Percentiles rank a stretch among this genome's conserved stretches.
Conservation (phyloP, 352 stramenopile genomes). For the Globisporangium emineosum region DNA sequence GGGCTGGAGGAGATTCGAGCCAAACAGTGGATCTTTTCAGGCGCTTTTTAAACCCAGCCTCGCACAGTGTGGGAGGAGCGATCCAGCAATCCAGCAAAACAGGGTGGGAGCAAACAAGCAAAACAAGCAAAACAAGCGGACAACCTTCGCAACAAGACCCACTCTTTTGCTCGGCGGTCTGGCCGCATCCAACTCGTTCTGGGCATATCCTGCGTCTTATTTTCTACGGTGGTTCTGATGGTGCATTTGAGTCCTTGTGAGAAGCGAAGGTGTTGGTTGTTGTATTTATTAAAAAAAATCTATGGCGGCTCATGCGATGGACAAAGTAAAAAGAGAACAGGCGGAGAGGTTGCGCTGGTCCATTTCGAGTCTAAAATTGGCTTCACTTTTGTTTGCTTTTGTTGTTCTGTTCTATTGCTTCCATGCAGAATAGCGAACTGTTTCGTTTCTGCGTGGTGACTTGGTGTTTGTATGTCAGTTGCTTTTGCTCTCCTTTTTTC, state of each 20-base stretch:
- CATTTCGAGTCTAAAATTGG: neutral
- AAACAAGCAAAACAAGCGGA: neutral
- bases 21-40: conserved; percentile 3
- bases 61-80: neutral
- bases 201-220: neutral
- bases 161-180: neutral
- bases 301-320: neutral
- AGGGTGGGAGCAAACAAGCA: neutral
- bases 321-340: neutral
- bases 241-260: neutral
- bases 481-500: neutral
- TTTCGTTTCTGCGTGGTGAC: neutral
- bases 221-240: neutral
- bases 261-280: neutral
- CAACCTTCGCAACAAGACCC: neutral
- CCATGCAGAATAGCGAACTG: conserved; percentile 1
- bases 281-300: neutral
- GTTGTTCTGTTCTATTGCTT: conserved; percentile 12
- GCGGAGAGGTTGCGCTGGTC: neutral
- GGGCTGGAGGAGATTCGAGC: conserved; percentile 1
- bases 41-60: neutral
- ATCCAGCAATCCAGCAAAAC: neutral
- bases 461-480: conserved; percentile 16
- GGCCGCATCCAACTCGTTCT: neutral
- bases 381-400: neutral